Evolutionary conservation across 2,329 filamentous ascomycete genomes (phyloP), one percentile per base, ranked within the genome.

Genomic region (Paecilomyces niveus): DNA sequence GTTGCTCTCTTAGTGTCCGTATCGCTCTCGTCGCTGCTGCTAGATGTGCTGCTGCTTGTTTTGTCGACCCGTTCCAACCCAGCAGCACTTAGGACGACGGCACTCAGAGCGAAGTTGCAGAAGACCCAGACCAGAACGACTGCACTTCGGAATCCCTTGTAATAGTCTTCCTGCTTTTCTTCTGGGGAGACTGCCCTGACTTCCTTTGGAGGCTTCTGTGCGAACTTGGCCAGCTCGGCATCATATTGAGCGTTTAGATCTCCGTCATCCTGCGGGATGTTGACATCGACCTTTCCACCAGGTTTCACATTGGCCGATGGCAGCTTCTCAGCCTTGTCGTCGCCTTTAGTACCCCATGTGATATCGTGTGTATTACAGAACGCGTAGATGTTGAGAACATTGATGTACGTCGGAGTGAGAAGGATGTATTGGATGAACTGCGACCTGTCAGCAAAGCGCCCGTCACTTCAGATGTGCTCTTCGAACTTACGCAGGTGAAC

Each of bases 351-450:
- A 69, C 92, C 92, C 92, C 92, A 97, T 3, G 92, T 95, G 64
- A 97, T 94, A 70, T 97, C 92, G 81, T 97, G 92, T 26, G 92
- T 96, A 77, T 97, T 97, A 78, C 92, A 97, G 77, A 99, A 99
- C 61, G 93, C 93, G 76, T 97, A 99, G 58, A 99, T 94, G 80
- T 97, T 62, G 68, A 99, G 86, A 59, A 97, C 92, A 76, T 97
- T 99, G 79, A 95, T 95, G 78, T 96, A 99, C 0, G 92, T 96
- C 0, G 94, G 94, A 0, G 92, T 96, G 59, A 99, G 83, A 50
- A 97, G 85, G 67, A 97, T 86, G 74, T 99, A 99, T 83, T 97
- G 94, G 54, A 92, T 74, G 75, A 97, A 91, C 59, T 89, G 59
- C n/a, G 13, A 11, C 1, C 5, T 6, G 10, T 61, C 61, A 63